Evolutionary conservation across 352 stramenopile species (phyloP).

Genomic region (Phytophthora ohioensis): DNA sequence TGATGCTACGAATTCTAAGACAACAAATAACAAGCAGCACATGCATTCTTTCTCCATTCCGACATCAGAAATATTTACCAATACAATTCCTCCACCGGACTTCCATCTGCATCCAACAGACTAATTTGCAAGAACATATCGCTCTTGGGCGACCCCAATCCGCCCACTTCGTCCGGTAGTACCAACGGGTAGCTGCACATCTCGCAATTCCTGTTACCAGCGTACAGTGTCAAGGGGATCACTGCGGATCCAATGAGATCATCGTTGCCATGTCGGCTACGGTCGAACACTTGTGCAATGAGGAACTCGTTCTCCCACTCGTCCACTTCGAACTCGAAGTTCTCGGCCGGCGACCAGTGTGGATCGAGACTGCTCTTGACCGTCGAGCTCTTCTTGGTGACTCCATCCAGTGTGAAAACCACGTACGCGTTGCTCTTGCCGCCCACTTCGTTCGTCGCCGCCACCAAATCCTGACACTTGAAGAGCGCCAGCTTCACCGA

Average conservation of each 20-base stretch:
- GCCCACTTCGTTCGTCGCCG: slow-evolving; percentile 52
- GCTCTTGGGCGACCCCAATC: slow-evolving; percentile 59
- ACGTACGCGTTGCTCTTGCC: slow-evolving; percentile 84
- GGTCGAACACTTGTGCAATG: slow-evolving; percentile 74
- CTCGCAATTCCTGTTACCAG: slow-evolving; percentile 65
- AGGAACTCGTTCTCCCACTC: slow-evolving; percentile 77
- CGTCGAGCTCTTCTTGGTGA: slow-evolving; percentile 67
- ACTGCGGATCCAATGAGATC: slow-evolving; percentile 78
- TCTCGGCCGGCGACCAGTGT: slow-evolving; percentile 71
- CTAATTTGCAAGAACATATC: slow-evolving; percentile 74
- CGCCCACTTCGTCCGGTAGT: slow-evolving; percentile 69
- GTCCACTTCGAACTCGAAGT: slow-evolving; percentile 75
- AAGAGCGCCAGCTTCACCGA: slow-evolving; percentile 63
- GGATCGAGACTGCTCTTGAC: slow-evolving; percentile 73
- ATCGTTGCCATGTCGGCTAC: slow-evolving; percentile 55
- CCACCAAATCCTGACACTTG: slow-evolving; percentile 68
- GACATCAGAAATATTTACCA: slow-evolving; percentile 21
- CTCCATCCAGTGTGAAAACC: slow-evolving; percentile 60
- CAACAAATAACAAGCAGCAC: no score
- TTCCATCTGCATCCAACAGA: slow-evolving; percentile 59
- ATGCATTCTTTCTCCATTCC: neutral
- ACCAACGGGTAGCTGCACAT: slow-evolving; percentile 80
- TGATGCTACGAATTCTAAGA: no score
- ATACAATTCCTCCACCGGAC: slow-evolving; percentile 60
- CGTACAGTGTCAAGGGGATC: slow-evolving; percentile 74